These are phyloP conservation scores for Rhododendron mucronatum DNA, from an alignment of 148 eudicot genomes.

Conservation along the genomic window DNA sequence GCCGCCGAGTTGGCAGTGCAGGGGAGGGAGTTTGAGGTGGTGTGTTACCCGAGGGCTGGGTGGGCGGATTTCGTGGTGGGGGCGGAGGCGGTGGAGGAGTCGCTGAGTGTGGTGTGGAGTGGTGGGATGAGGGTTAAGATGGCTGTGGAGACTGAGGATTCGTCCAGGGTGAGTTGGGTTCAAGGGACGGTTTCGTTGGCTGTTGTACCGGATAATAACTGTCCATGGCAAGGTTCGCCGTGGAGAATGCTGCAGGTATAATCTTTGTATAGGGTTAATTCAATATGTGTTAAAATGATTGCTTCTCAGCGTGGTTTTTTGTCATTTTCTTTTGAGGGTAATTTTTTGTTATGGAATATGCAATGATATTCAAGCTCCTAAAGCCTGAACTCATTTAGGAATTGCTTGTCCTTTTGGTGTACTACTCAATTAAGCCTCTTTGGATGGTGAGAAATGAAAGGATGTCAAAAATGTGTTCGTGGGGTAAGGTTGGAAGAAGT, in stretches of 20 bases:
- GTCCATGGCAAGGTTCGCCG: constrained; percentile 44
- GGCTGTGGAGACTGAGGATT: constrained; percentile 59
- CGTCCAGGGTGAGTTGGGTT: constrained; percentile 49
- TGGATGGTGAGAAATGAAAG: not conserved
- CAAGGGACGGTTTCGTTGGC: constrained; percentile 44
- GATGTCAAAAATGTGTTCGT: not conserved
- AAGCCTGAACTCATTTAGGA: not conserved
- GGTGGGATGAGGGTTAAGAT: constrained; percentile 58
- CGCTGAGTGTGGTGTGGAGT: constrained; percentile 32
- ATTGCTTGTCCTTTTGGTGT: not conserved
- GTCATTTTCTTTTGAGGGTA: not conserved
- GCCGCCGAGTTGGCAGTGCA: constrained; percentile 45
- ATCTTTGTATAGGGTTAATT: not conserved
- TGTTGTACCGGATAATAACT: constrained; percentile 18
- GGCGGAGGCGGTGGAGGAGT: constrained; percentile 52
- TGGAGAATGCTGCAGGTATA: constrained; percentile 86
- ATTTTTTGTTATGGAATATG: not conserved
- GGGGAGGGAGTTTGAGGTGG: constrained; percentile 58
- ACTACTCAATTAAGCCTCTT: not conserved
- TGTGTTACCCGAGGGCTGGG: constrained; percentile 44
- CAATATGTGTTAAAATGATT: not conserved
- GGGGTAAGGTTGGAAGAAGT: not conserved
- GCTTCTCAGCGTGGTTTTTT: not conserved
- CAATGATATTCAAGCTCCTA: not conserved
- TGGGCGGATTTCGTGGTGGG: constrained; percentile 64